Percentiles rank a stretch among this genome's conserved stretches.
Evolutionary conservation across 2,329 filamentous ascomycete genomes (phyloP).

Genomic region (Fusarium nelsonii): DNA sequence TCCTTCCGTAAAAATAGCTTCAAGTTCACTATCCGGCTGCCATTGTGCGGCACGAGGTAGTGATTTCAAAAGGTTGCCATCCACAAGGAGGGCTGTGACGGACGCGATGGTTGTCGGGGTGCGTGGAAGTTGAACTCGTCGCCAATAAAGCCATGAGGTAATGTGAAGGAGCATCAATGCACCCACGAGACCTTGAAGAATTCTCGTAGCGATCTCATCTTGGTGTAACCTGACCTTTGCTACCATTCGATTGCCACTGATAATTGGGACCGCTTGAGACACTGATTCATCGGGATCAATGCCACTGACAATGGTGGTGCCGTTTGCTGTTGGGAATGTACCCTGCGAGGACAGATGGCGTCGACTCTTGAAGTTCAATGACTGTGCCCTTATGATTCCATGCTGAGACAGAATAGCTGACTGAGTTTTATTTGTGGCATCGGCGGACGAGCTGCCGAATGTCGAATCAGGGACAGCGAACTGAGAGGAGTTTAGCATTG

Average conservation of each 20-base stretch:
- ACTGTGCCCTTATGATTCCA: slow-evolving; percentile 53
- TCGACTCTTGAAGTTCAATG: slow-evolving; percentile 49
- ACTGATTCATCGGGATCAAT: slow-evolving; percentile 40
- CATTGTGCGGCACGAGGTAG: slow-evolving; percentile 45
- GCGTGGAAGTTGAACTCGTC: slow-evolving; percentile 48
- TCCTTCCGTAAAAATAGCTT: slow-evolving; percentile 31
- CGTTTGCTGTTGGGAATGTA: slow-evolving; percentile 37
- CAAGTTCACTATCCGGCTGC: slow-evolving; percentile 40
- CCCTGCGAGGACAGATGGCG: slow-evolving; percentile 37
- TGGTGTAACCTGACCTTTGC: slow-evolving; percentile 45
- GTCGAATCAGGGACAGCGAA: slow-evolving; percentile 48
- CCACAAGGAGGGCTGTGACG: slow-evolving; percentile 53
- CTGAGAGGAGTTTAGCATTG: slow-evolving; percentile 51
- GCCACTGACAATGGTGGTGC: slow-evolving; percentile 42
- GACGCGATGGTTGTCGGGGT: slow-evolving; percentile 54
- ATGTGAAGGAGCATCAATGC: slow-evolving; percentile 47
- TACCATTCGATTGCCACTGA: slow-evolving; percentile 33
- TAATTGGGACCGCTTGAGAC: slow-evolving; percentile 44
- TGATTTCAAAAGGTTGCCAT: slow-evolving; percentile 53
- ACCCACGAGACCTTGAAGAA: slow-evolving; percentile 52
- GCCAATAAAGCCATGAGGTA: slow-evolving; percentile 48
- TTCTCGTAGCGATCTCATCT: slow-evolving; percentile 51
- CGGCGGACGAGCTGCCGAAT: slow-evolving; percentile 40
- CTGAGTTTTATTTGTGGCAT: slow-evolving; percentile 39
- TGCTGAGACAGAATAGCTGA: slow-evolving; percentile 54